A percentile compares a stretch with the other conserved stretches of the same genome.
Conservation (phyloP, 371 early-diverging fungal genomes). For the Phascolomyces articulosus region DNA sequence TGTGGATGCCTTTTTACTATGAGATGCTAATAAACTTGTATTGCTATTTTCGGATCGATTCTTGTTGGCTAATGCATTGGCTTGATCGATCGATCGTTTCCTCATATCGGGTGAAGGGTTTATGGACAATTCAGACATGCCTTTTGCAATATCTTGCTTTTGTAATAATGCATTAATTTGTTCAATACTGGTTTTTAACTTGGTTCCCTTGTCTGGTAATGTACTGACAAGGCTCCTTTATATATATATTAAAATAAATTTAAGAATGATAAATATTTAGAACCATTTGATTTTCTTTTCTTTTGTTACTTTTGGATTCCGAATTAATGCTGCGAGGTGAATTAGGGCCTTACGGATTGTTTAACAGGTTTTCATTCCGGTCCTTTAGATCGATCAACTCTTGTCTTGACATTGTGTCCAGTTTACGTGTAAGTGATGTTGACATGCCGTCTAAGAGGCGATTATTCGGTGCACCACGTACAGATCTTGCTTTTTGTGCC, state of each 20-base stretch:
- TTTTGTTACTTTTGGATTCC: neutral
- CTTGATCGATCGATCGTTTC: constrained; percentile 20
- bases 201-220: constrained; percentile 43
- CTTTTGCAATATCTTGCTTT: constrained; percentile 7
- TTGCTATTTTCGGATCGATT: neutral
- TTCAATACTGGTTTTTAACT: constrained; percentile 28
- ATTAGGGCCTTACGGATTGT: constrained; percentile 24
- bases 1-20: too few relatives aligned
- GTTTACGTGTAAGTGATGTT: constrained; percentile 20
- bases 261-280: too few relatives aligned
- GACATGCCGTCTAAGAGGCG: constrained; percentile 27
- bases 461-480: neutral
- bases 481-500: constrained; percentile 3
- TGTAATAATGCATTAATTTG: constrained; percentile 22
- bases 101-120: constrained; percentile 13
- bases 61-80: constrained; percentile 12
- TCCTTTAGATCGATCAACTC: constrained; percentile 22
- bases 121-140: constrained; percentile 16
- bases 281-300: too few relatives aligned
- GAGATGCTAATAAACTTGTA: constrained; percentile 2
- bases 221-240: constrained; percentile 16
- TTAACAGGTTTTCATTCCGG: constrained; percentile 28
- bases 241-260: too few relatives aligned
- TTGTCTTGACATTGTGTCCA: constrained; percentile 25
- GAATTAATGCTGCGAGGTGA: neutral